Percentiles rank a stretch among this genome's conserved stretches.
phyloP scores from a whole-genome alignment of 805 yeast genomes.

The Wickerhamomyces xylosicus region DNA sequence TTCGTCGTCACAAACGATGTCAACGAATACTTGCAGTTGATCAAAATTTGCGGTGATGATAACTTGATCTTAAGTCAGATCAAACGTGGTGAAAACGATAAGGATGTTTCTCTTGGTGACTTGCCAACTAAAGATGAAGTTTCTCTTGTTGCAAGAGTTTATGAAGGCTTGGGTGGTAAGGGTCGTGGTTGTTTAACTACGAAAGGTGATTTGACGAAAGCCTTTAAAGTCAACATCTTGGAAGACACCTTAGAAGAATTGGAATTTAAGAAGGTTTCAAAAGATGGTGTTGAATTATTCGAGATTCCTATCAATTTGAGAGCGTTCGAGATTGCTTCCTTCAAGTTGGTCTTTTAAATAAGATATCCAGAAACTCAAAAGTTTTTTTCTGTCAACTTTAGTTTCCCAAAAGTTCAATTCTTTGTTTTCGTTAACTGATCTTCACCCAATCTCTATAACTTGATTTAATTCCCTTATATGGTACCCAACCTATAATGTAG shows the following conservation, averaged over 20 bases:
- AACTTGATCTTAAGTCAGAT: constrained; percentile 61
- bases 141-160: constrained; percentile 61
- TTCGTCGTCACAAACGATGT: constrained; percentile 11
- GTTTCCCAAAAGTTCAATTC: neutral
- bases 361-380: too few relatives aligned
- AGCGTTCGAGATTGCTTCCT: constrained; percentile 68
- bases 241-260: constrained; percentile 28
- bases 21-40: constrained; percentile 20
- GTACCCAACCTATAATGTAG: too few relatives aligned
- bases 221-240: constrained; percentile 24
- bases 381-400: neutral
- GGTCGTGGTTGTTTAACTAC: constrained; percentile 42
- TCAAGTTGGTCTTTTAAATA: constrained; percentile 20
- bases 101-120: constrained; percentile 32
- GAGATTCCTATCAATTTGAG: constrained; percentile 33
- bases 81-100: constrained; percentile 85
- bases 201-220: constrained; percentile 23
- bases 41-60: constrained; percentile 35
- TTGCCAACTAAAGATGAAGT: constrained; percentile 38
- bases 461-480: neutral
- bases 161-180: constrained; percentile 83
- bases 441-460: neutral
- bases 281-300: neutral
- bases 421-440: neutral
- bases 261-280: constrained; percentile 9